Evolutionary conservation across 257 asterid genomes (phyloP), one percentile per base, ranked within the genome.

Genomic region (Solanum virginianum): DNA sequence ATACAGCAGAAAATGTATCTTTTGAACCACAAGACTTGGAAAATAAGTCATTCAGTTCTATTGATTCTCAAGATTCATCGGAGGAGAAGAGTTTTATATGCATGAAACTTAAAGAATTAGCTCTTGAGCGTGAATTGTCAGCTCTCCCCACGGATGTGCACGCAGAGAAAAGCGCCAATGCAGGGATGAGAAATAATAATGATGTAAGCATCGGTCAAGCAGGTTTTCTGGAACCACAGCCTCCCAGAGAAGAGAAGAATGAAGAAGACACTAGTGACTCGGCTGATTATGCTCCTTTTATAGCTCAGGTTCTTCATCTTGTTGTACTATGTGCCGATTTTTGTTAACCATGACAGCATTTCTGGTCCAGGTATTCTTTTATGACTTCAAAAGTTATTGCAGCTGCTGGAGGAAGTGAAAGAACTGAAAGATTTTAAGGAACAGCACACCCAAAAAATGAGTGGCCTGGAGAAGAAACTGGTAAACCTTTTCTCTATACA

Each of bases 21-120:
- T 72, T 62, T 79, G 88, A 84, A 87, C 87, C 82, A 43, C 91
- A 86, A 49, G 70, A 57, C 65, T 81, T 43, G 83, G 32, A 63
- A 16, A 89, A 87, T 84, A 88, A 85, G 84, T 75, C 66, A 86
- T 85, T 81, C 84, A 72, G 85, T 66, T 87, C 87, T 41, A 54
- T 43, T 83, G 89, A 89, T 68, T 83, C 81, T 85, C 86, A 84
- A 85, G 84, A 80, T 47, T 86, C 87, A 53, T 29, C 22, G 83
- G 89, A 86, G 10, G 97, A 91, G 71, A 87, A 88, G 85, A 90
- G 87, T 47, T 86, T 88, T 70, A 90, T 92, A 43, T 84, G 75
- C 89, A 65, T 65, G 95, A 90, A 96, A 83, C 85, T 94, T 84
- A 90, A 90, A 88, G 94, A 94, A 84, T 53, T 94, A 90, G 89